Base-by-base conservation (phyloP, 1,139 yeast species). In the Yamadazyma dushanensis region DNA sequence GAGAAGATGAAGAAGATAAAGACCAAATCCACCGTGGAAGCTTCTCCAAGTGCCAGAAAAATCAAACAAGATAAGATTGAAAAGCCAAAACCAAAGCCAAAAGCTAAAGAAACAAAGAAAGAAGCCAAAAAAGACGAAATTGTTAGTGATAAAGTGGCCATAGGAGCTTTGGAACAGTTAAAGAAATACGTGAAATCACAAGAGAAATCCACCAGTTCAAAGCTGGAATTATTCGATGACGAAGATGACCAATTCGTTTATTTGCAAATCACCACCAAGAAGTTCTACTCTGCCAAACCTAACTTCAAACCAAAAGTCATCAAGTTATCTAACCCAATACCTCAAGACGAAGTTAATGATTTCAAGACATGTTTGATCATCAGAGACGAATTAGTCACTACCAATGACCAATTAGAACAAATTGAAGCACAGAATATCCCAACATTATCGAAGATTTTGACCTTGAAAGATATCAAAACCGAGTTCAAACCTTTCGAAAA, bases 301-400 rank as follows among this genome's bases (percentile, higher is more conserved):
- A 70, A 71, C 39, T 76, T 88, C 53, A 89, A 89, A 63, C 94
- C 96, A 29, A 80, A 78, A 54, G 57, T 77, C 36, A 71, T 90
- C 37, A 54, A 64, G 35, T 56, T 84, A 33, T 67, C 81, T 32
- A 70, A 80, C 51, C 59, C 83, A 5, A 59, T 79, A 34, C 57
- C 56, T 50, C 59, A 70, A 29, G 43, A 43, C 16, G 35, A 31
- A 20, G 14, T 29, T 11, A 71, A 70, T 16, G 73, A 73, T 41
- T 66, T 78, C 49, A 76, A 75, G 39, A 72, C 85, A 26, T 85
- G 96, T 56, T 62, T 92, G 46, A 77, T 92, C 44, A 70, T 83
- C 26, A 80, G 88, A 53, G 96, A 88, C 43, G 60, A 61, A 69
- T 78, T 54, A 65, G 78, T 59, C 60, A 86, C 57, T 58, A 70